These are phyloP conservation scores for Phytopythium mirpurense DNA, from an alignment of 352 stramenopile genomes.

Conservation along the genomic window DNA sequence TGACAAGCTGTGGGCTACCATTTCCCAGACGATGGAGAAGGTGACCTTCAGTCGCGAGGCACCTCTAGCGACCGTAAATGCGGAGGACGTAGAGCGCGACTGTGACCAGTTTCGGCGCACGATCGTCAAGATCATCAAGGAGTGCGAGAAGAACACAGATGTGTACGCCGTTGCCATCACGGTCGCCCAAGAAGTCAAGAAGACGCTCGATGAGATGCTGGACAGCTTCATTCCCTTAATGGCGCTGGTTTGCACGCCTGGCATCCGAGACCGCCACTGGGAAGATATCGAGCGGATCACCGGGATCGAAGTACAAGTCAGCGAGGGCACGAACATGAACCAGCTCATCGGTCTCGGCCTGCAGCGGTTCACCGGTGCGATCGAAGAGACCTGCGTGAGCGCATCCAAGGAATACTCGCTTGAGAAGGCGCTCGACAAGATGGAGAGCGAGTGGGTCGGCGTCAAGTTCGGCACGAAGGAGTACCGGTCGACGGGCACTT, in stretches of 20 bases:
- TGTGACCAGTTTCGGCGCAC: conserved; percentile 86
- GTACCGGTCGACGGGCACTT: conserved; percentile 93
- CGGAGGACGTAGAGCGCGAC: conserved; percentile 80
- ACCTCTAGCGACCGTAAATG: conserved; percentile 65
- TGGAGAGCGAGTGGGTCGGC: conserved; percentile 91
- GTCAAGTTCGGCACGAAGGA: conserved; percentile 92
- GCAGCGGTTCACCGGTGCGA: conserved; percentile 78
- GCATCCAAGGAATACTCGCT: conserved; percentile 94
- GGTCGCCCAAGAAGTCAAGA: conserved; percentile 79
- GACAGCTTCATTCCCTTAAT: conserved; percentile 91
- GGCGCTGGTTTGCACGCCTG: conserved; percentile 89
- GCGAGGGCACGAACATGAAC: conserved; percentile 90
- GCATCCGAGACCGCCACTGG: conserved; percentile 91
- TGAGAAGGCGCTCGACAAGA: conserved; percentile 90
- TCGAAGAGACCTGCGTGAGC: conserved; percentile 92
- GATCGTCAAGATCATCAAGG: conserved; percentile 88
- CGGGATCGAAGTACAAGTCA: conserved; percentile 81
- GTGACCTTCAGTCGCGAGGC: conserved; percentile 66
- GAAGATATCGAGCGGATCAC: conserved; percentile 88
- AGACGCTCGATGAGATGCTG: conserved; percentile 80
- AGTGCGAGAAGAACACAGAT: conserved; percentile 88
- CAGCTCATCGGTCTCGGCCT: conserved; percentile 87
- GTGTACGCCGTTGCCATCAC: conserved; percentile 72
- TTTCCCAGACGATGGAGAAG: conserved; percentile 73
- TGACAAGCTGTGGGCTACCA: conserved; percentile 84